phyloP scores from a whole-genome alignment of 176 grass and related monocot species.

The Eleusine coracana region DNA sequence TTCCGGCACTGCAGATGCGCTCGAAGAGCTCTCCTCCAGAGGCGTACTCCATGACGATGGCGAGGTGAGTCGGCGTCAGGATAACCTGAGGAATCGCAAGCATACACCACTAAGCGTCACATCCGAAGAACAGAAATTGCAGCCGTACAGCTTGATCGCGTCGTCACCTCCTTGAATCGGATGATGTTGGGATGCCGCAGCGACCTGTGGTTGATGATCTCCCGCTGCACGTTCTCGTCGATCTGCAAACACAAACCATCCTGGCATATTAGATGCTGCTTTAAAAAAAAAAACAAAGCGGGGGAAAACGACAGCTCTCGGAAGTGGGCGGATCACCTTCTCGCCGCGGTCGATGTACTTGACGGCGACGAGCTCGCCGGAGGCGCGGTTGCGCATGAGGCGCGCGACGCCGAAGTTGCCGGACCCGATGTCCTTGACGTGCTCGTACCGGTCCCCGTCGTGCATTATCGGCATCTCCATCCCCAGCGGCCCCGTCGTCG shows the following conservation, averaged over 20 bases:
- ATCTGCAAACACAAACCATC: constrained; percentile 53
- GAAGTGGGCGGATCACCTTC: constrained; percentile 49
- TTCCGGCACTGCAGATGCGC: constrained; percentile 82
- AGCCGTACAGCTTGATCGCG: neutral
- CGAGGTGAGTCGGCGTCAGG: constrained; percentile 98
- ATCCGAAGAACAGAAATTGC: too few relatives aligned
- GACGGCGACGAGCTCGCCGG: constrained; percentile 81
- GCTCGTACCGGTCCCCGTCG: constrained; percentile 86
- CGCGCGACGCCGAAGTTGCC: constrained; percentile 91
- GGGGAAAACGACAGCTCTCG: too few relatives aligned
- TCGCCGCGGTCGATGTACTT: constrained; percentile 96
- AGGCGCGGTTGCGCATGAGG: constrained; percentile 85
- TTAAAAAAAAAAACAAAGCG: neutral
- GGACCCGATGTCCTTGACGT: constrained; percentile 82
- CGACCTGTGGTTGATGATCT: constrained; percentile 98
- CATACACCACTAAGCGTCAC: too few relatives aligned
- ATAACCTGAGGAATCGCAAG: constrained; percentile 60
- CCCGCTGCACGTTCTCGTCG: constrained; percentile 97
- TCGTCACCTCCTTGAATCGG: constrained; percentile 92
- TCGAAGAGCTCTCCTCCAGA: constrained; percentile 97
- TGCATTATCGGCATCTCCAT: constrained; percentile 99
- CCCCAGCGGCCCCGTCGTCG: constrained; percentile 67
- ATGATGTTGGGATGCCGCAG: constrained; percentile 96
- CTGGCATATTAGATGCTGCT: neutral
- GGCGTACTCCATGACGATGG: constrained; percentile 99